Percentiles rank a stretch among this genome's conserved stretches.
Conservation (phyloP, 257 asterid species). For the Capsicum chinense region DNA sequence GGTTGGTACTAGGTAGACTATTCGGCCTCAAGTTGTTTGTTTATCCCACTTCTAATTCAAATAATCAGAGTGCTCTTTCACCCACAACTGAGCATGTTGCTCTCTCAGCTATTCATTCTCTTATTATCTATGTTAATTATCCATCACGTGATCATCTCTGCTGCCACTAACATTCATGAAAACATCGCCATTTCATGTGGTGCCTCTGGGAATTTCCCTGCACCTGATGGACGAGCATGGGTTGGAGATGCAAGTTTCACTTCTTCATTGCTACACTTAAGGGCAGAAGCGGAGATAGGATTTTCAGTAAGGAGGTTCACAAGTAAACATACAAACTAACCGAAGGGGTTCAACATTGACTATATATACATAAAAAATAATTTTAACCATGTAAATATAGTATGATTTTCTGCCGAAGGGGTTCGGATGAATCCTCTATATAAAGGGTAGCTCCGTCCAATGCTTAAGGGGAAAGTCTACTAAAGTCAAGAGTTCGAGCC, state of each 20-base stretch:
- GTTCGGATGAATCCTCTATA: no score
- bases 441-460: no score
- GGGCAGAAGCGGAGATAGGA: conserved; percentile 49
- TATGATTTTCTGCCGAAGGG: no score
- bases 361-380: no score
- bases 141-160: conserved; percentile 29
- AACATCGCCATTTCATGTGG: conserved; percentile 62
- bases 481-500: no score
- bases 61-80: neutral
- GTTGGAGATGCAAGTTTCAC: conserved; percentile 43
- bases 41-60: neutral
- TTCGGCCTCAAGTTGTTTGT: neutral
- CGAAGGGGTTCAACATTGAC: no score
- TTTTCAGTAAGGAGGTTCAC: neutral
- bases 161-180: conserved; percentile 37
- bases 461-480: no score
- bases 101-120: conserved; percentile 29
- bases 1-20: neutral
- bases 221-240: conserved; percentile 59
- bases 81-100: neutral
- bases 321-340: no score
- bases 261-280: conserved; percentile 45
- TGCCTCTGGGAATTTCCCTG: conserved; percentile 43
- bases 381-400: no score
- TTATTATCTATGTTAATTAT: conserved; percentile 26